Evolutionary conservation across 2,329 filamentous ascomycete species (phyloP).

Genomic region (Aspergillus sp.): DNA sequence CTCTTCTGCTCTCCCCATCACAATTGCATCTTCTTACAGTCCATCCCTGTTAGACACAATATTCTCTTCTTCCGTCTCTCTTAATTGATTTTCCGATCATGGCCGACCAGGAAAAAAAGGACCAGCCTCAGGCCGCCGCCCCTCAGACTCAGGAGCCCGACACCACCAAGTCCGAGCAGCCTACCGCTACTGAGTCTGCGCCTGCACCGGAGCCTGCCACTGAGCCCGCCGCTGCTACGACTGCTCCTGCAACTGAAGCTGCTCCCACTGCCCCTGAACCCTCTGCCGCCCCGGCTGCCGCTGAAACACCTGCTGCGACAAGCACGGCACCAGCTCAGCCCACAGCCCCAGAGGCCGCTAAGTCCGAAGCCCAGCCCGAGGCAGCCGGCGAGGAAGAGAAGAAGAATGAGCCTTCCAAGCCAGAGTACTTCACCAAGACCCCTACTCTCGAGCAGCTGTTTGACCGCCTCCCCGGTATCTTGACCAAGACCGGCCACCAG

Average conservation of each 20-base stretch:
- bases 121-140: constrained; percentile 6
- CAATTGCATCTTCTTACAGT: not conserved
- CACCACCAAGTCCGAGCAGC: not conserved
- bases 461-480: constrained; percentile 57
- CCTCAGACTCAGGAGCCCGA: not conserved
- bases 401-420: constrained; percentile 28
- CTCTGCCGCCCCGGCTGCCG: constrained; percentile 11
- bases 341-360: not conserved
- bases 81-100: constrained; percentile 1
- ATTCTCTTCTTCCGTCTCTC: not conserved
- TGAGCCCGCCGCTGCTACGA: constrained; percentile 10
- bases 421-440: constrained; percentile 36
- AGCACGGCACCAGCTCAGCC: constrained; percentile 7
- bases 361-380: not conserved
- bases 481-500: constrained; percentile 58
- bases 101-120: constrained; percentile 12
- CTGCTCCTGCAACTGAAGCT: constrained; percentile 11
- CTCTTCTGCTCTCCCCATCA: not conserved
- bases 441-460: constrained; percentile 57
- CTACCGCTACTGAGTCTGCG: constrained; percentile 1
- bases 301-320: constrained; percentile 10
- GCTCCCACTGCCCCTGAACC: constrained; percentile 7
- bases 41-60: not conserved
- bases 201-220: constrained; percentile 3
- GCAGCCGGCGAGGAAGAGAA: constrained; percentile 17